These are phyloP conservation scores for Paraglomus brasilianum DNA, from an alignment of 192 early-diverging fungal genomes.

Conservation along the genomic window DNA sequence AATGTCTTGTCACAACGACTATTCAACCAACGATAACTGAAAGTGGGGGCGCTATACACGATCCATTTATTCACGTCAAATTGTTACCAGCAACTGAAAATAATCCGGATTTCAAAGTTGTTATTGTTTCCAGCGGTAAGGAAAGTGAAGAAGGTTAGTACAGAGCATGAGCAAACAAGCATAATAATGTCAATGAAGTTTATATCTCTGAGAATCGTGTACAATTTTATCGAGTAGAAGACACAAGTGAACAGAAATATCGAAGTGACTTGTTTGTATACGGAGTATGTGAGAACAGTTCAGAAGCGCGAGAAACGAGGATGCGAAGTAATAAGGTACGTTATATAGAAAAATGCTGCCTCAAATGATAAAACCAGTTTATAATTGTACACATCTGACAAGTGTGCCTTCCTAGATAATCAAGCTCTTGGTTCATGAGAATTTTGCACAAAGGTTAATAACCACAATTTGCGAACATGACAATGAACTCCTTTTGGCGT, in stretches of 20 bases:
- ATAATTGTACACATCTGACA: neutral
- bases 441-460: conserved; percentile 9
- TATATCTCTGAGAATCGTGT: neutral
- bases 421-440: neutral
- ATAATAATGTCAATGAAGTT: neutral
- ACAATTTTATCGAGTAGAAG: neutral
- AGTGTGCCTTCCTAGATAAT: neutral
- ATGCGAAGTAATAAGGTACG: neutral
- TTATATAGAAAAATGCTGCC: too few relatives aligned
- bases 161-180: neutral
- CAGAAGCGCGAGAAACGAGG: neutral
- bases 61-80: conserved; percentile 7
- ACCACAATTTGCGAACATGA: conserved; percentile 20
- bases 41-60: neutral
- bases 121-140: neutral
- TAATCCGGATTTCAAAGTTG: neutral
- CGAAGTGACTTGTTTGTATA: neutral
- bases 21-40: neutral
- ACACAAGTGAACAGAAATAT: neutral
- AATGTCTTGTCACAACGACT: neutral
- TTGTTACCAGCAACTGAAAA: neutral
- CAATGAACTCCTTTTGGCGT: conserved; percentile 6
- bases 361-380: neutral
- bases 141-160: neutral
- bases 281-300: neutral